These are phyloP conservation scores for Quercus gilva DNA, from an alignment of 306 rosid species.

Conservation along the genomic window DNA sequence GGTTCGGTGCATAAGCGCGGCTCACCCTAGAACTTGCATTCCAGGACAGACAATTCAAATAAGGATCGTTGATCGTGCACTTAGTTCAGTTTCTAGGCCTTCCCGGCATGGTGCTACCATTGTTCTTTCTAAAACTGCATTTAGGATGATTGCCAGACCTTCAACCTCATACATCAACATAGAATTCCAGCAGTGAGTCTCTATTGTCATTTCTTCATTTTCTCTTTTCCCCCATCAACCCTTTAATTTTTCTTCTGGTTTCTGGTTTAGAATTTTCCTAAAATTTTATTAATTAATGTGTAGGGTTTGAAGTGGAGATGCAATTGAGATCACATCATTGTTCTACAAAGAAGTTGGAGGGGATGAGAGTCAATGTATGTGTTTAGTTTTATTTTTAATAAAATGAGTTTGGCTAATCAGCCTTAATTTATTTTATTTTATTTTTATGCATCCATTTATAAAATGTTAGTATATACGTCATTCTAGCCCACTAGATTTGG, in stretches of 20 bases:
- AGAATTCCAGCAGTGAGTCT: slow-evolving; percentile 63
- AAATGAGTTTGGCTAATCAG: too few relatives aligned
- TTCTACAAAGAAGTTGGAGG: too few relatives aligned
- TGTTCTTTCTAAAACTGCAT: slow-evolving; percentile 61
- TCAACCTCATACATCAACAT: slow-evolving; percentile 48
- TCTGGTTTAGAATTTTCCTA: neutral
- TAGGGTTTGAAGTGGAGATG: too few relatives aligned
- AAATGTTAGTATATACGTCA: too few relatives aligned
- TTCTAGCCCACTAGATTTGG: too few relatives aligned
- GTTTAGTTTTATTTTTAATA: too few relatives aligned
- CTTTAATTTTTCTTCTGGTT: neutral
- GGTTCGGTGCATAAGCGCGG: slow-evolving; percentile 72
- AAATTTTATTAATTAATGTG: too few relatives aligned
- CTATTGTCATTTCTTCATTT: neutral
- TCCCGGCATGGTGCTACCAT: slow-evolving; percentile 33
- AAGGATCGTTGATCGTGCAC: slow-evolving; percentile 66
- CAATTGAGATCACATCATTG: too few relatives aligned
- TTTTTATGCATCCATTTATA: too few relatives aligned
- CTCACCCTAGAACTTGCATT: slow-evolving; percentile 41
- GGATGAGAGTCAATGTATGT: too few relatives aligned
- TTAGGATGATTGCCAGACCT: slow-evolving; percentile 43
- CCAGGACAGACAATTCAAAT: slow-evolving; percentile 49
- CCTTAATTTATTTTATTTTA: too few relatives aligned
- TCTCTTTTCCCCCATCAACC: neutral
- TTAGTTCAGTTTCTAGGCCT: slow-evolving; percentile 42